Evolutionary conservation across 2,329 filamentous ascomycete species (phyloP).

Genomic region (Cladosporium sp.): DNA sequence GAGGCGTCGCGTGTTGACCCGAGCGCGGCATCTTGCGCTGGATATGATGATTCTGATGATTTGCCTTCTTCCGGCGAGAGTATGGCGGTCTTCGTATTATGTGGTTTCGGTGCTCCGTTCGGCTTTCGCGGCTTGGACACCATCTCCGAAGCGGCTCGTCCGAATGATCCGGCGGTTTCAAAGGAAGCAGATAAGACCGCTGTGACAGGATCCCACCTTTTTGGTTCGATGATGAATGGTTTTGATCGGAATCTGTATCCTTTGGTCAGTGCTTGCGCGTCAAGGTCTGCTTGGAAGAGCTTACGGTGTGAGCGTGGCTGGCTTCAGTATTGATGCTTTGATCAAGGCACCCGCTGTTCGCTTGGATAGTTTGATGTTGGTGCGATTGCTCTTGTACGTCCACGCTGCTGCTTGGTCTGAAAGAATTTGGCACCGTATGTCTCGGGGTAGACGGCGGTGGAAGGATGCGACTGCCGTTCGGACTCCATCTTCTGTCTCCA

Average conservation of each 20-base stretch:
- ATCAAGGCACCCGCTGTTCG: constrained; percentile 67
- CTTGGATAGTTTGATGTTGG: constrained; percentile 61
- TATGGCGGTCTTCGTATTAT: background rate
- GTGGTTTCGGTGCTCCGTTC: constrained; percentile 1
- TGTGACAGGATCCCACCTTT: constrained; percentile 41
- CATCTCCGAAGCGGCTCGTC: constrained; percentile 50
- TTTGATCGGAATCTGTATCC: constrained; percentile 21
- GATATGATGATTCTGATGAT: background rate
- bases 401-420: constrained; percentile 68
- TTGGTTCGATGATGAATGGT: constrained; percentile 38
- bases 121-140: constrained; percentile 63
- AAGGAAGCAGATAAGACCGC: constrained; percentile 29
- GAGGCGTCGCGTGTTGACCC: constrained; percentile 20
- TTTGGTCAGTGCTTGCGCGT: constrained; percentile 61
- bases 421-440: constrained; percentile 68
- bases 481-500: constrained; percentile 68
- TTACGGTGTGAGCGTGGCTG: constrained; percentile 63
- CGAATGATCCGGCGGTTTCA: constrained; percentile 21
- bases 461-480: constrained; percentile 69
- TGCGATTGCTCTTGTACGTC: constrained; percentile 56
- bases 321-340: constrained; percentile 46
- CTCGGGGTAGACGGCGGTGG: constrained; percentile 60
- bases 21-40: background rate
- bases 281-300: constrained; percentile 61
- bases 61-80: background rate